These are phyloP conservation scores for Pyrenophora tritici-repentis DNA, from an alignment of 2,329 filamentous ascomycete species.

Conservation along the genomic window DNA sequence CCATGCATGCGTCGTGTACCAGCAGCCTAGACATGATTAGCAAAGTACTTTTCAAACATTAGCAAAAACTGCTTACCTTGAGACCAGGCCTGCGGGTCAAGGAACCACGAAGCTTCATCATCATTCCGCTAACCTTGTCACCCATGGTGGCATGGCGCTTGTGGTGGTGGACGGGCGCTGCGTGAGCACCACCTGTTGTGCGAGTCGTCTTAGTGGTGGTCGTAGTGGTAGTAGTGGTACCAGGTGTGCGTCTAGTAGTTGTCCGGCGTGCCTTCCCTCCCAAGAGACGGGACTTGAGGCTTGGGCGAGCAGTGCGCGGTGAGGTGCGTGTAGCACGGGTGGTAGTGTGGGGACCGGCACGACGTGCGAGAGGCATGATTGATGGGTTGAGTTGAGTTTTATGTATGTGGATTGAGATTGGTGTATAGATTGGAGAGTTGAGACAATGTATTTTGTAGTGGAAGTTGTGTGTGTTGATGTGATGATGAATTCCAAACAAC, in stretches of 20 bases:
- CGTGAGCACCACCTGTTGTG: constrained; percentile 44
- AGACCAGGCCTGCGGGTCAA: constrained; percentile 70
- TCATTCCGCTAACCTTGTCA: constrained; percentile 77
- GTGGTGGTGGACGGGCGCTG: constrained; percentile 59
- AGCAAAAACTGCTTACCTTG: constrained; percentile 58
- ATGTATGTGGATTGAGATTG: neutral
- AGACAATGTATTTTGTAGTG: too few relatives aligned
- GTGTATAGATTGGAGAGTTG: neutral
- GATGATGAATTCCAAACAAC: neutral
- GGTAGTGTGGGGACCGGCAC: constrained; percentile 26
- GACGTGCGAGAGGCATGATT: constrained; percentile 39
- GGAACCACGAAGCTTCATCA: constrained; percentile 73
- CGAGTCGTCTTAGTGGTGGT: constrained; percentile 52
- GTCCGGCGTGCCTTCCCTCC: constrained; percentile 45
- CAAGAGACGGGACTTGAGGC: constrained; percentile 60
- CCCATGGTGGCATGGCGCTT: constrained; percentile 70
- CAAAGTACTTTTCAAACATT: neutral
- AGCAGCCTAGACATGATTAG: constrained; percentile 60
- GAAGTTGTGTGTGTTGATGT: neutral
- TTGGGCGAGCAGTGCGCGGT: constrained; percentile 50
- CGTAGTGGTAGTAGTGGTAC: constrained; percentile 42
- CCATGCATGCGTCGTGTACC: constrained; percentile 75
- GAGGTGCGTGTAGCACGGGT: constrained; percentile 26
- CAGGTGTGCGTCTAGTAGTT: constrained; percentile 39
- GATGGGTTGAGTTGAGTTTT: constrained; percentile 1